Conservation (phyloP, 2,329 filamentous ascomycete genomes). For the Fusarium pininemorale region DNA sequence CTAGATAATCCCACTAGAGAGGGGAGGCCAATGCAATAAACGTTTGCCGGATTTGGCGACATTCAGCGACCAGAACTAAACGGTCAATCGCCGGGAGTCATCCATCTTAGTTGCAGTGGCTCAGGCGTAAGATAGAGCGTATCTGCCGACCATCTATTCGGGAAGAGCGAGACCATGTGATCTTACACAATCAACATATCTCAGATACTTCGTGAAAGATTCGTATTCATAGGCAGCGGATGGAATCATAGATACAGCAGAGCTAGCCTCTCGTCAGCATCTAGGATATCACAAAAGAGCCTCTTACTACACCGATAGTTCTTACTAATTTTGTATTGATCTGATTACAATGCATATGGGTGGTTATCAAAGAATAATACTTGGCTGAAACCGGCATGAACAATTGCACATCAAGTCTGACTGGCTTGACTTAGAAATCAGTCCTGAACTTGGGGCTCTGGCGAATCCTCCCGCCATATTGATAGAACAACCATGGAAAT, state of each 20-base stretch:
- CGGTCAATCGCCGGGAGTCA: not conserved
- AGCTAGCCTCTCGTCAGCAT: not conserved
- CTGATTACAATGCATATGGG: not conserved
- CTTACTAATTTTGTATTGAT: not conserved
- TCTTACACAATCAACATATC: not conserved
- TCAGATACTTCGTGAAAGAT: not conserved
- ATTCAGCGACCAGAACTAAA: not conserved
- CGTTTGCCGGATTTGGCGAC: not conserved
- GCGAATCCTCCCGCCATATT: not conserved
- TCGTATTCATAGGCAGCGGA: not conserved
- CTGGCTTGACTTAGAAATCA: not conserved
- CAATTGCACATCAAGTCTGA: not conserved
- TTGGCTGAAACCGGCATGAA: not conserved
- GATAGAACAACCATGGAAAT: not conserved
- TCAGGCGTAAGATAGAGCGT: not conserved
- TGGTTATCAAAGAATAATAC: not conserved
- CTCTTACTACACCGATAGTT: not conserved
- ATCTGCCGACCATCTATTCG: not conserved
- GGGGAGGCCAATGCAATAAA: not conserved
- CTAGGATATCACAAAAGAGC: accelerated
- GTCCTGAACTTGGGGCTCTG: not conserved
- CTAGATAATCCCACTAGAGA: not conserved
- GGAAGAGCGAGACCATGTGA: not conserved
- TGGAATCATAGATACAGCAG: not conserved
- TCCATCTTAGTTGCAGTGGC: not conserved